These are phyloP conservation scores for Euphrasia arctica DNA, from an alignment of 305 asterid genomes.

Conservation along the genomic window DNA sequence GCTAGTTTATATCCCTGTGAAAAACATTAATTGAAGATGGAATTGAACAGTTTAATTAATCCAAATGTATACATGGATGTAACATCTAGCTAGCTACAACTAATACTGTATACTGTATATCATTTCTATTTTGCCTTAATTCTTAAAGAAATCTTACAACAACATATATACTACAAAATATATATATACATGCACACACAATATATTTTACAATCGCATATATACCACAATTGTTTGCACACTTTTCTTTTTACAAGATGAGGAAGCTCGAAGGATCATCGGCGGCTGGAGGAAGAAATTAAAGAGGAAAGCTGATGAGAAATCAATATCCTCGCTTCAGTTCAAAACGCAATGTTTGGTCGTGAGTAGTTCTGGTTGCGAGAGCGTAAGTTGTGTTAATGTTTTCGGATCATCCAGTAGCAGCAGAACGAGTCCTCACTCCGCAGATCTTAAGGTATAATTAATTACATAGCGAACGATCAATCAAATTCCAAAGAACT, in stretches of 20 bases:
- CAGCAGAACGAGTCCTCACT: constrained; percentile 33
- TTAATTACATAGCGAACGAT: background rate
- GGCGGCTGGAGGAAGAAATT: constrained; percentile 22
- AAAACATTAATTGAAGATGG: no score
- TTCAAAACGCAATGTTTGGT: constrained; percentile 30
- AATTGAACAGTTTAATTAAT: no score
- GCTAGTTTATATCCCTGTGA: no score
- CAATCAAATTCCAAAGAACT: background rate
- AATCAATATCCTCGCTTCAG: constrained; percentile 27
- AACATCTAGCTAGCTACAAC: no score
- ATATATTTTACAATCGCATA: no score
- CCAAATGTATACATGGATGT: no score
- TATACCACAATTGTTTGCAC: no score
- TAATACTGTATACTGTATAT: no score
- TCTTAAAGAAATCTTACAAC: no score
- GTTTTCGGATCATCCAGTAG: constrained; percentile 24
- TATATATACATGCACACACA: no score
- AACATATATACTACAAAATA: no score
- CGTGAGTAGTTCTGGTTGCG: constrained; percentile 26
- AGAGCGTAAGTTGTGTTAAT: constrained; percentile 25
- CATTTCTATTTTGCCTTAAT: no score
- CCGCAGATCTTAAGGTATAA: constrained; percentile 55
- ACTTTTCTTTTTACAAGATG: background rate
- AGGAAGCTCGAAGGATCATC: constrained; percentile 29
- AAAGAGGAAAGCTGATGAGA: constrained; percentile 43